Percentiles rank a stretch among this genome's conserved stretches.
Evolutionary conservation across 495 filamentous ascomycete genomes (phyloP).

Genomic region (Massariosphaeria phaeospora): DNA sequence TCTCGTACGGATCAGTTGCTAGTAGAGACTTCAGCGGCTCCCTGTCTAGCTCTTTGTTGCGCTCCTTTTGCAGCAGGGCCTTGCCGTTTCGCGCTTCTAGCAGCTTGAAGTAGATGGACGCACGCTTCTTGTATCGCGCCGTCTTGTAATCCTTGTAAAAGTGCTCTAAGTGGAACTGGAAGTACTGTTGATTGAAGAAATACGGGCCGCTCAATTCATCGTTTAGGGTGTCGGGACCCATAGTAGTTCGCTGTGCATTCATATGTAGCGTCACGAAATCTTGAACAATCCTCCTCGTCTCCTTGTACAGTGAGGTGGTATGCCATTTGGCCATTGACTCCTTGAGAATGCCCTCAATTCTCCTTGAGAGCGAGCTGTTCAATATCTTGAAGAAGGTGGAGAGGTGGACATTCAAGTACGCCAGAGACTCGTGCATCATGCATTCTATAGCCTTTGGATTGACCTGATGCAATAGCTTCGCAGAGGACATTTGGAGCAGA

Average conservation of each 20-base stretch:
- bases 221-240: neutral
- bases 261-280: slow-evolving; percentile 6
- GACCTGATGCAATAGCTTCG: slow-evolving; percentile 2
- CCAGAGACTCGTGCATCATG: slow-evolving; percentile 11
- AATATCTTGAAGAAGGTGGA: slow-evolving; percentile 2
- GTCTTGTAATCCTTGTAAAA: neutral
- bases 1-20: slow-evolving; percentile 41
- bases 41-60: slow-evolving; percentile 6
- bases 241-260: slow-evolving; percentile 5
- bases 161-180: neutral
- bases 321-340: slow-evolving; percentile 11
- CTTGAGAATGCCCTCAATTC: neutral
- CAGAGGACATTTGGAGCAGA: neutral
- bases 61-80: neutral
- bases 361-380: neutral
- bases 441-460: slow-evolving; percentile 17
- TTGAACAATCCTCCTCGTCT: slow-evolving; percentile 9
- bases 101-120: slow-evolving; percentile 15
- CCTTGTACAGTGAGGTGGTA: slow-evolving; percentile 21
- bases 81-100: neutral
- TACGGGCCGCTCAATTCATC: slow-evolving; percentile 5
- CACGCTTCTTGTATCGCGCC: neutral
- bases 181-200: slow-evolving; percentile 2
- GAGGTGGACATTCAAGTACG: neutral
- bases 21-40: neutral